Evolutionary conservation across 257 asterid genomes (phyloP), one percentile per base, ranked within the genome.

Genomic region (Buddleja alternifolia): DNA sequence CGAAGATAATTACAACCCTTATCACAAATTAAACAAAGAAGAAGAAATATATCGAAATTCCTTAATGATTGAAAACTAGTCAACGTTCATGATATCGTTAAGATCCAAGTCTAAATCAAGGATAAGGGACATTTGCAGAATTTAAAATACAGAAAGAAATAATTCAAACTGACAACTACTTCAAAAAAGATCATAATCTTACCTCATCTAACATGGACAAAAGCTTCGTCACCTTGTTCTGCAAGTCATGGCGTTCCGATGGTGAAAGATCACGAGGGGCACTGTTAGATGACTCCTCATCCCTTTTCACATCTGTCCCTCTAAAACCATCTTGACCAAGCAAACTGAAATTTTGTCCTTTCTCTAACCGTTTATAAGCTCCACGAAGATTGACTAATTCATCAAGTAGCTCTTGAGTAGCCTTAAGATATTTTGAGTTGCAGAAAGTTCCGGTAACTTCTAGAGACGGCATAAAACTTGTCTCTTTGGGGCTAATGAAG

Each of bases 131-230:
- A n/a, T n/a, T n/a, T n/a, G n/a, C n/a, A n/a, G n/a, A n/a, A n/a
- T n/a, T n/a, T n/a, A 6, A 66, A 21, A 14, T 40, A 40, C n/a
- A 14, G 10, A 74, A 25, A 46, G 11, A 44, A 37, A 6, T 8
- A 1, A 29, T n/a, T 14, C 24, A 42, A 46, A 51, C 40, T 41
- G 29, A 54, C 36, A 21, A 37, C 53, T 25, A 42, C 10, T 47
- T n/a, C 17, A 14, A 3, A n/a, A n/a, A n/a, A 63, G 69, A 36
- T 9, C 42, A 55, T 10, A 12, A 6, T 50, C 62, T 54, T 68
- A 90, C 95, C 95, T 87, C 95, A 29, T 85, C 86, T 53, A 87
- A 78, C 85, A 87, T 77, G 40, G 86, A 70, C 45, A 81, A 75
- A 25, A 87, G 88, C 44, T 84, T 82, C 10, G 85, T 74, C 80